Percentiles rank a stretch among this genome's conserved stretches.
phyloP scores from a whole-genome alignment of 2,329 filamentous ascomycete genomes.

The Didymella glomerata region DNA sequence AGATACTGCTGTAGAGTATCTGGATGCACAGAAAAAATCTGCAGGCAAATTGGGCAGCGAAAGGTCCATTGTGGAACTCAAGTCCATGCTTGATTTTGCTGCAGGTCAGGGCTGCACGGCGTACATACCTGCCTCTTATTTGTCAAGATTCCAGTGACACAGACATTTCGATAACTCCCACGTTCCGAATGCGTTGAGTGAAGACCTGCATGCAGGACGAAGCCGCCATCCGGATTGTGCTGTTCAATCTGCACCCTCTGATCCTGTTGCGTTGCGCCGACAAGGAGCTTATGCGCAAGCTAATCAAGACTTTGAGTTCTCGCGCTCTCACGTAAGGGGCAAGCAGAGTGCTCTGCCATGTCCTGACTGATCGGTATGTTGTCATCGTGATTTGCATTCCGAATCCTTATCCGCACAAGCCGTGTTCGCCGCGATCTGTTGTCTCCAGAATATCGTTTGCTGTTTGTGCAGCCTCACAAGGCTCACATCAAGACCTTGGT shows the following conservation, averaged over 20 bases:
- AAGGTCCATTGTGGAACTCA: neutral
- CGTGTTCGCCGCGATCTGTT: neutral
- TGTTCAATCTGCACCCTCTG: neutral
- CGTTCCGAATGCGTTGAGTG: neutral
- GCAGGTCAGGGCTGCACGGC: neutral
- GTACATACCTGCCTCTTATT: neutral
- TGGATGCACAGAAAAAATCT: neutral
- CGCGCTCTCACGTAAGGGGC: neutral
- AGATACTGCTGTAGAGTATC: neutral
- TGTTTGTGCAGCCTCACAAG: conserved; percentile 18
- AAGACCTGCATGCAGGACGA: too few species aligned
- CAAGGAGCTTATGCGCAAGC: neutral
- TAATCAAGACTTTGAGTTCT: neutral
- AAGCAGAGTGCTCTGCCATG: neutral
- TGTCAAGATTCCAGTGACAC: neutral
- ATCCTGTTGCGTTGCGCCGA: neutral
- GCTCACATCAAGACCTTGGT: conserved; percentile 51
- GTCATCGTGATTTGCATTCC: neutral
- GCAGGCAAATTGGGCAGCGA: neutral
- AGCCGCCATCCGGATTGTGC: too few species aligned
- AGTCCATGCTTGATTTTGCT: neutral
- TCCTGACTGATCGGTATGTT: neutral
- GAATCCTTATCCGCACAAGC: neutral
- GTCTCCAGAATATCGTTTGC: neutral
- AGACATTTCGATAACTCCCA: neutral